phyloP scores from a whole-genome alignment of 805 yeast genomes.

The Starmerella cellae region DNA sequence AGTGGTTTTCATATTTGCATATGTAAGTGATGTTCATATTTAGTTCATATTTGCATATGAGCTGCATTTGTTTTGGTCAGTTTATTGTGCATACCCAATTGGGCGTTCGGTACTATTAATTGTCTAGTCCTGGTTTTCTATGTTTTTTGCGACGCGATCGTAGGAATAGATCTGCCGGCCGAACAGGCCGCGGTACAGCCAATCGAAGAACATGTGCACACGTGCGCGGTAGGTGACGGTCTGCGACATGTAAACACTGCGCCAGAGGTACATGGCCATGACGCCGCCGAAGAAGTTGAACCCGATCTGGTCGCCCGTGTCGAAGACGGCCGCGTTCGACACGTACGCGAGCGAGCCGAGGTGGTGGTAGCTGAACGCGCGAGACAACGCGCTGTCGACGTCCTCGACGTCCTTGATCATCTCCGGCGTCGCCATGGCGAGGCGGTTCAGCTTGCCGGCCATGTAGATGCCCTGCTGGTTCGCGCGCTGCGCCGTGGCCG shows the following conservation, averaged over 20 bases:
- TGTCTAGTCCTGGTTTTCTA: background rate
- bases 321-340: constrained; percentile 60
- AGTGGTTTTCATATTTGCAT: too few relatives aligned
- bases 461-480: constrained; percentile 56
- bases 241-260: constrained; percentile 57
- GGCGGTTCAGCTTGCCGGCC: constrained; percentile 44
- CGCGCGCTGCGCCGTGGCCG: constrained; percentile 66
- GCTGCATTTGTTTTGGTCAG: too few relatives aligned
- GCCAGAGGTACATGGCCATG: constrained; percentile 61
- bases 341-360: constrained; percentile 56
- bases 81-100: too few relatives aligned
- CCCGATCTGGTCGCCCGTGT: constrained; percentile 36
- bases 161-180: constrained; percentile 27
- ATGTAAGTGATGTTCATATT: background rate
- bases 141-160: constrained; percentile 17
- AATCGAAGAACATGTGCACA: constrained; percentile 50
- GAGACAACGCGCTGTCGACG: constrained; percentile 42
- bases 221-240: constrained; percentile 53
- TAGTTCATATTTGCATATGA: too few relatives aligned
- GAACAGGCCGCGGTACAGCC: constrained; percentile 42
- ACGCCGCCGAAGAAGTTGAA: constrained; percentile 52
- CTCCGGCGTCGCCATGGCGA: constrained; percentile 29
- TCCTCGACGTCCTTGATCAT: constrained; percentile 32
- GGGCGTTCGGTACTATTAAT: background rate
- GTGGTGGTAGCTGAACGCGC: constrained; percentile 51